Base-by-base conservation (phyloP, 352 stramenopile species). In the Pythium dissimile region DNA sequence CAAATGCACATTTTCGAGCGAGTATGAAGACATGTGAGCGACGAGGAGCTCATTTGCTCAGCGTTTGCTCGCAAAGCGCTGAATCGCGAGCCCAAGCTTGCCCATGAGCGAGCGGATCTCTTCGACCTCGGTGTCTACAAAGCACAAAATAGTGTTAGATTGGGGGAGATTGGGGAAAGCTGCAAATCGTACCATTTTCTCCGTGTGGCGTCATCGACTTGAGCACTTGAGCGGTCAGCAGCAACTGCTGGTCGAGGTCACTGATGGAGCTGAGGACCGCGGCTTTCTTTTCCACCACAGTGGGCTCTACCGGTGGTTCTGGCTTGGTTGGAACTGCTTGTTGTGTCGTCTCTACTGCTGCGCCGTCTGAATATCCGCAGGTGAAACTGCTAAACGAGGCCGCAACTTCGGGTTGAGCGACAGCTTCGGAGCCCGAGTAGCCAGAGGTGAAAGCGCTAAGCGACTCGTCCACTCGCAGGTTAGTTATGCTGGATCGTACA, bases 91-190 rank as follows among this genome's bases (percentile, higher is more conserved):
- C 20, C 54, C 54, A 9, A 79, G 38, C 23, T 69, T 52, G 18
- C 45, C 45, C 30, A 86, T 66, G 41, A 84, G 67, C 7, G 64
- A 49, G 20, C 73, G 59, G 34, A 86, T 78, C 24, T 77, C 67
- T 21, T 73, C 47, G 16, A 84, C 47, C 34, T 84, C 68, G 21
- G 64, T 38, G 15, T 61, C 62, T 72, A 28, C n/a, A 44, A 2
- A 21, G 26, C 13, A 20, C 56, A 18, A 20, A 16, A 6, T 30
- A 15, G 30, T 38, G 8, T 21, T n/a, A 31, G 20, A 30, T 15
- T 26, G 10, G 13, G 8, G 18, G 41, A 10, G 41, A 21, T 24
- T 0, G 10, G 7, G 6, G 26, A 46, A 24, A 46, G 5, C 5
- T 28, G 1, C 32, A 30, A 9, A n/a, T 13, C 50, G 23, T 23